Base-by-base conservation (phyloP, 2,329 filamentous ascomycete genomes). In the Trichothecium roseum region DNA sequence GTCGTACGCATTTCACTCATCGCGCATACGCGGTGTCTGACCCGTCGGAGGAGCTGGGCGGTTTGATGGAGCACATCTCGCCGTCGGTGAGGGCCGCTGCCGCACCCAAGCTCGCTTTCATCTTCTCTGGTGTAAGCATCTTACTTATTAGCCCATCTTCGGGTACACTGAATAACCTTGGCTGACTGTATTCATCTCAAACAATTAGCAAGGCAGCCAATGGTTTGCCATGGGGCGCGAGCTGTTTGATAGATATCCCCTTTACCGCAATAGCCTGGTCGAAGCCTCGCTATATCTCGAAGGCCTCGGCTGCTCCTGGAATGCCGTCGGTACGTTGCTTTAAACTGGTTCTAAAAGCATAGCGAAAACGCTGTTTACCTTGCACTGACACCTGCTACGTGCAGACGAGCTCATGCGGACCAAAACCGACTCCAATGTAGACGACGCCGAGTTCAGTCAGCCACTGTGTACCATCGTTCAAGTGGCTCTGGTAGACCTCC, bases 401-500 rank as follows among this genome's bases (percentile, higher is more conserved):
- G 14, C 28, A 18, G 30, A 29, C 4, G 38, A 40, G 27, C 28
- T 40, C 4, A 27, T 14, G 17, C 24, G 18, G 22, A 15, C 18
- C 12, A 22, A 28, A 15, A 18, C 12, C 2, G 31, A 30, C 1
- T 31, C 30, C 4, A 28, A 31, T 12, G 15, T 38, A 3, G 36
- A 30, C 20, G 18, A 44, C 13, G 40, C 46, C 4, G 37, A 35
- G 18, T 32, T 46, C 15, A 40, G 41, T 1, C 57, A 63, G 37
- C 48, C 60, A 1, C 24, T 55, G 3, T 60, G 52, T 36, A 59
- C 55, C 5, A 47, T 48, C 3, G 37, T 56, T 12, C 66, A 69
- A 42, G 43, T 69, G 9, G 60, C 47, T 1, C 43, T 69, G 2
- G 52, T 63, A 1, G 52, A 63, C 5, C 46, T 63, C 1, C 49